phyloP scores from a whole-genome alignment of 257 asterid genomes.

The Henckelia pumila region DNA sequence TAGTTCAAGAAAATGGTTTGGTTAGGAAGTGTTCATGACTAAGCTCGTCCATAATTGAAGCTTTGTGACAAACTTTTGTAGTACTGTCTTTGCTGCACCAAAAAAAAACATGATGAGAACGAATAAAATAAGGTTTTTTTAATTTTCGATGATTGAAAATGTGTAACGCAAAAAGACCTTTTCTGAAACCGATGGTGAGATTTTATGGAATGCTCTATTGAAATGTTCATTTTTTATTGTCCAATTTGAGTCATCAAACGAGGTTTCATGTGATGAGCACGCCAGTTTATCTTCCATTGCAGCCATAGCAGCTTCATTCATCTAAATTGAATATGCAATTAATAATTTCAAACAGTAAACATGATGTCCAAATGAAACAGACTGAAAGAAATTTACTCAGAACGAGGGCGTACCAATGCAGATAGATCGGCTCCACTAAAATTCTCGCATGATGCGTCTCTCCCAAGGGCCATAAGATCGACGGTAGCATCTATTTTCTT shows the following conservation, averaged over 20 bases:
- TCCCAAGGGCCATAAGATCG: constrained; percentile 70
- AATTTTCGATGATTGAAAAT: neutral
- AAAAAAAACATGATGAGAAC: constrained; percentile 13
- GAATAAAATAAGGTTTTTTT: neutral
- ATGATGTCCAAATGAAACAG: too few relatives aligned
- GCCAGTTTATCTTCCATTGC: constrained; percentile 50
- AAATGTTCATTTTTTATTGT: constrained; percentile 63
- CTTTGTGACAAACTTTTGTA: constrained; percentile 48
- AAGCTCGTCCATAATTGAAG: constrained; percentile 32
- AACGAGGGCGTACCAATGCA: constrained; percentile 48
- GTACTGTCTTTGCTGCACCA: constrained; percentile 61
- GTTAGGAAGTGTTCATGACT: too few relatives aligned
- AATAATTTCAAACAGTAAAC: neutral
- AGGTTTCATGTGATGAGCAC: constrained; percentile 20
- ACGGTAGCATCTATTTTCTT: constrained; percentile 55
- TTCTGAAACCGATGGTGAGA: constrained; percentile 67
- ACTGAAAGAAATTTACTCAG: neutral
- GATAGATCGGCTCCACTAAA: constrained; percentile 82
- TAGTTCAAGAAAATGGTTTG: too few relatives aligned
- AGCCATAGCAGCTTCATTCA: constrained; percentile 63
- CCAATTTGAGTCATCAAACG: constrained; percentile 22
- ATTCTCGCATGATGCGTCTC: constrained; percentile 42
- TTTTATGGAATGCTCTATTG: constrained; percentile 49
- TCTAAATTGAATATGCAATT: constrained; percentile 27
- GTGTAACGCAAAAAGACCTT: constrained; percentile 30